A percentile compares a stretch with the other conserved stretches of the same genome.
Conservation (phyloP, 352 stramenopile species). For the Phytophthora tubulina region DNA sequence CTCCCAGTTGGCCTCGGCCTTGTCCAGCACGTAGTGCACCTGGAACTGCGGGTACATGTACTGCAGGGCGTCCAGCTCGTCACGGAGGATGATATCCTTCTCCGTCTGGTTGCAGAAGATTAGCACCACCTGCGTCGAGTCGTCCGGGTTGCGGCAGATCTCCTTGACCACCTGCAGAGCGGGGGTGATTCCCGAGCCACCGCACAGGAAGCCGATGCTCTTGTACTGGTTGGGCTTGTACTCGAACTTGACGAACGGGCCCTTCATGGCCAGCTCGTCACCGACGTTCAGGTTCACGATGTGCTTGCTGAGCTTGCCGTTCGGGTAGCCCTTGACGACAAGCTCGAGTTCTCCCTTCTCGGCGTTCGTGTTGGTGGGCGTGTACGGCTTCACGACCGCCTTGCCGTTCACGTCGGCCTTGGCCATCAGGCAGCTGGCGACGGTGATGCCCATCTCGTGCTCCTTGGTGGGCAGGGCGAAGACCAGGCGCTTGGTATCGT, state of each 20-base stretch:
- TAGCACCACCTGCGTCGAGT: conserved; percentile 82
- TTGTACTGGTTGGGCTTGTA: conserved; percentile 89
- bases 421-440: conserved; percentile 71
- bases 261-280: conserved; percentile 88
- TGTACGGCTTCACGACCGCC: conserved; percentile 84
- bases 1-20: conserved; percentile 55
- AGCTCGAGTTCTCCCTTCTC: conserved; percentile 82
- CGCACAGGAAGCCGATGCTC: conserved; percentile 80
- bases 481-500: conserved; percentile 70
- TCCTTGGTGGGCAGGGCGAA: conserved; percentile 64
- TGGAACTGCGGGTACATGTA: conserved; percentile 73
- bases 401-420: conserved; percentile 71
- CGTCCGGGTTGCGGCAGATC: conserved; percentile 77
- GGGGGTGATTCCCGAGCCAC: conserved; percentile 86
- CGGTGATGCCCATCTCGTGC: conserved; percentile 73
- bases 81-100: conserved; percentile 86
- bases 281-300: conserved; percentile 79
- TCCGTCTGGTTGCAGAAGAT: conserved; percentile 87
- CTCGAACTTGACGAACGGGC: conserved; percentile 86
- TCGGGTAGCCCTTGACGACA: conserved; percentile 89
- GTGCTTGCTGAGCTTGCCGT: conserved; percentile 86
- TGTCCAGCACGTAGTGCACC: conserved; percentile 70
- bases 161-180: conserved; percentile 82
- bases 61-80: conserved; percentile 75
- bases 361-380: conserved; percentile 78